Conservation (phyloP, 2,329 filamentous ascomycete genomes). For the Trichocomaceae sp. region DNA sequence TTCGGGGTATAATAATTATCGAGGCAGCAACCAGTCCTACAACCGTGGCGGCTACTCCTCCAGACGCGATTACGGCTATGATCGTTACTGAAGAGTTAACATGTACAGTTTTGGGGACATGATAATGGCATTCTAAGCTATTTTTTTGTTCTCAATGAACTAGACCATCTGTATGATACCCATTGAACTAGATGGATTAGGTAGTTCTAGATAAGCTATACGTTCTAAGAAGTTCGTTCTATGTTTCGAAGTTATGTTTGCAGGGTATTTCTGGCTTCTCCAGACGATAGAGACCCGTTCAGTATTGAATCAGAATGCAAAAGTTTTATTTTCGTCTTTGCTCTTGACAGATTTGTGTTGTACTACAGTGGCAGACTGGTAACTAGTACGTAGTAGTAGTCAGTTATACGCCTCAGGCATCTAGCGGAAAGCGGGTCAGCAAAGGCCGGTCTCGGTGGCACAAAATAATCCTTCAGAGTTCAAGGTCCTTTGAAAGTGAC, state of each 20-base stretch:
- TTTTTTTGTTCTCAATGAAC: not conserved
- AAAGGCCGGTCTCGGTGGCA: not conserved
- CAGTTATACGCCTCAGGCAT: not conserved
- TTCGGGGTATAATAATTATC: slow-evolving; percentile 18
- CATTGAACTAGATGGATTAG: not conserved
- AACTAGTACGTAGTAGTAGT: too few relatives aligned
- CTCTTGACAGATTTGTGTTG: too few relatives aligned
- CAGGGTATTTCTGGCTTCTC: not conserved
- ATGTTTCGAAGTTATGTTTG: not conserved
- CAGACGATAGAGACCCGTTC: not conserved
- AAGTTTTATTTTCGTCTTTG: not conserved
- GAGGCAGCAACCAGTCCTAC: slow-evolving; percentile 16
- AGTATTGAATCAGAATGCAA: not conserved
- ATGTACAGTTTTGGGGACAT: not conserved
- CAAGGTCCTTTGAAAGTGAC: not conserved
- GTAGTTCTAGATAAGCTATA: not conserved
- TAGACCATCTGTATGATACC: slow-evolving; percentile 8
- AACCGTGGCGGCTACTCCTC: slow-evolving; percentile 20
- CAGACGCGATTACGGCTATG: slow-evolving; percentile 33
- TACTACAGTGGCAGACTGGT: too few relatives aligned
- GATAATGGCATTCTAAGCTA: not conserved
- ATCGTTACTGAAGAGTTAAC: slow-evolving; percentile 26
- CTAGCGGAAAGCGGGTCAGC: not conserved
- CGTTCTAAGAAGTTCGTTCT: not conserved
- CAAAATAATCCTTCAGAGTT: not conserved